Base-by-base conservation (phyloP, 2,329 filamentous ascomycete genomes). In the Pyrenophora seminiperda region DNA sequence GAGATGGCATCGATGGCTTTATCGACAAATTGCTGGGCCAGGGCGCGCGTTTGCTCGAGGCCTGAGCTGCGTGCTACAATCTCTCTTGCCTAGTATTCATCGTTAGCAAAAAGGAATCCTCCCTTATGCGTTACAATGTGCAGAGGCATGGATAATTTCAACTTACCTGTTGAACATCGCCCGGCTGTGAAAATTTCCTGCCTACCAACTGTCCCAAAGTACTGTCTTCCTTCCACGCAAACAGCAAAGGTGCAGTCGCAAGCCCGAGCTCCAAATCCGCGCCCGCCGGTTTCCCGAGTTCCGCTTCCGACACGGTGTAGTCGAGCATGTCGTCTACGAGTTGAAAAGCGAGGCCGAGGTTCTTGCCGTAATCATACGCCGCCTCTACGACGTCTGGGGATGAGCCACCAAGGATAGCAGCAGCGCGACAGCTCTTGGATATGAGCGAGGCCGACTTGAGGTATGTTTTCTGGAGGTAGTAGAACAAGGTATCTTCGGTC, bases 401-500 rank as follows among this genome's bases (percentile, higher is more conserved):
- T 27, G 87, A 84, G 11, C 90, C 86, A 22, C 94, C 92, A 14
- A 99, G 81, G 37, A 99, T 78, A 2, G 94, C 93, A 2, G 94
- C 85, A 0, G 93, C 91, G 41, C 94, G 87, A 74, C 93, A 97
- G 22, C 90, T 95, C 75, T 99, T 99, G 71, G 90, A 95, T 70
- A 99, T 97, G 65, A 99, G 79, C 59, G 90, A 95, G 3, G 94
- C 94, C 1, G 91, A 95, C 79, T 99, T 99, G 62, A 99, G 83
- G 70, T 99, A 99, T 20, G 94, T 99, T 81, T 99, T 99, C 71
- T 97, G 91, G 41, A 99, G 80, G 72, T 99, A 99, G 76, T 99
- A 97, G 19, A 85, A 83, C 54, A 99, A 83, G 1, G 91, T 89
- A 44, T 96, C 90, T 67, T 97, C 90, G 1, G 88, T 94, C 83